Base-by-base conservation (phyloP, 768 basidiomycete species). In the Mycena indigotica region DNA sequence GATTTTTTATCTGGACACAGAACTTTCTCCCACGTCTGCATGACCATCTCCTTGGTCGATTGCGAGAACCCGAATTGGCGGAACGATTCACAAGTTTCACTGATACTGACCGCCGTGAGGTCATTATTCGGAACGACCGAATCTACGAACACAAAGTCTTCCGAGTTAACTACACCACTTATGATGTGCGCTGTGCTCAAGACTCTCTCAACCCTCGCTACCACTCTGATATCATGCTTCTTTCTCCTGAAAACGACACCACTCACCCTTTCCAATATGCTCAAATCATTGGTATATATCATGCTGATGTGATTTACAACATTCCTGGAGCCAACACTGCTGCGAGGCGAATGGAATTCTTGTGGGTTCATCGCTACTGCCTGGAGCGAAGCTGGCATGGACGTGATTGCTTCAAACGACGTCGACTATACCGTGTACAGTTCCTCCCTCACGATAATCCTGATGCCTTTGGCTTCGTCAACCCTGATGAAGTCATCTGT, bases 131-230 rank as follows among this genome's bases (percentile, higher is more conserved):
- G 13, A 51, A 51, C 19, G 29, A 45, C 62, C 53, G 3, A 50
- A 55, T 65, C 46, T 72, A 44, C 30, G 28, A 2, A n/a, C 68
- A 71, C 53, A 64, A 62, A 28, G 56, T 58, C 23, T 3, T 73
- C 4, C 66, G 65, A 0, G 38, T 75, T 48, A 70, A 73, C 32
- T 35, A 35, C 32, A 35, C 32, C 10, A 35, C 32, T 8, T 35
- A 35, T 17, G 32, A 35, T 17, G 32, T 73, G 70, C 66, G 66
- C 3, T 64, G 69, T 1, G 50, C 56, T 5, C 72, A 75, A 56
- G 73, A 78, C 46, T 41, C 58, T 0, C 57, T 77, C 29, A 71
- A 73, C 25, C 61, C 67, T 3, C 17, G 50, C 1, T 68, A 60
- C 0, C 66, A 72, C 12, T 26, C 64, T 1, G 63, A 76, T 15